phyloP scores from a whole-genome alignment of 257 asterid genomes.

The Solanum rostratum region DNA sequence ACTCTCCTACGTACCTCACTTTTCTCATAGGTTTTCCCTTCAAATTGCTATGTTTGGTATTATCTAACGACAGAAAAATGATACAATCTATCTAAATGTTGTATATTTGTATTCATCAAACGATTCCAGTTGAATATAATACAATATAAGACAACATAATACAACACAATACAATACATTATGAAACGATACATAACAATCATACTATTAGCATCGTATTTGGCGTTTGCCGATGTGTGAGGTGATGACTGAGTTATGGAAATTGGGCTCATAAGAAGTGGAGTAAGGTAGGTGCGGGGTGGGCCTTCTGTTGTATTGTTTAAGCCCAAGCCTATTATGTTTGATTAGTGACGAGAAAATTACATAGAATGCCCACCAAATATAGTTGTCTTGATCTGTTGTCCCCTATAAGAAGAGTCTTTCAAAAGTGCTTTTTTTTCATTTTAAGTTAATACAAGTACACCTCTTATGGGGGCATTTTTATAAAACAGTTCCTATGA shows the following conservation, averaged over 20 bases:
- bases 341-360: too few species aligned
- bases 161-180: too few species aligned
- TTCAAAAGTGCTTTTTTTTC: too few species aligned
- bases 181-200: neutral
- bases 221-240: too few species aligned
- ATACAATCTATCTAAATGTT: neutral
- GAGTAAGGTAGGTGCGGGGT: neutral
- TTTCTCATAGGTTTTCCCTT: neutral
- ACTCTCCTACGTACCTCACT: fast-evolving
- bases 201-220: neutral
- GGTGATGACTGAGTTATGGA: too few species aligned
- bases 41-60: neutral
- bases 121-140: neutral
- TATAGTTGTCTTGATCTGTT: too few species aligned
- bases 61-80: neutral
- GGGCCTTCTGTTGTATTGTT: neutral
- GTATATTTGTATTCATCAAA: neutral
- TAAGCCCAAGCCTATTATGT: neutral
- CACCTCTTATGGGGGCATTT: too few species aligned
- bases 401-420: too few species aligned
- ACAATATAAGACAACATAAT: neutral
- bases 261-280: too few species aligned
- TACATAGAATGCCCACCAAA: too few species aligned
- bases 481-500: too few species aligned
- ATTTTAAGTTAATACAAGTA: too few species aligned